phyloP scores from a whole-genome alignment of 1,284 basidiomycete genomes.

The Bondarzewia mesenterica region DNA sequence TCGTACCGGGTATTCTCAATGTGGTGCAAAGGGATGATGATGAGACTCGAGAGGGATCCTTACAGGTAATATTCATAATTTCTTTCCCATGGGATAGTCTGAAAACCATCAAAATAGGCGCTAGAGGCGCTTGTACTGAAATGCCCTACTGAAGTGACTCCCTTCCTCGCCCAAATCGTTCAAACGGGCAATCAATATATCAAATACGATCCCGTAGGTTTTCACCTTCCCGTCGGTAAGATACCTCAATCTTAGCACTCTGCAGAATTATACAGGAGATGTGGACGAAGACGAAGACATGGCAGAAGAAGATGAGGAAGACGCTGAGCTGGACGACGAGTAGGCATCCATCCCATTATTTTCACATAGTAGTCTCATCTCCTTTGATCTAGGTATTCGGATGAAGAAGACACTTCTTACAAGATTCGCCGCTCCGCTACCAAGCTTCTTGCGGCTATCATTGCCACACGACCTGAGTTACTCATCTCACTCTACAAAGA shows the following conservation, averaged over 20 bases:
- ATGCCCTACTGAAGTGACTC: constrained; percentile 75
- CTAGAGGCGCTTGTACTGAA: constrained; percentile 79
- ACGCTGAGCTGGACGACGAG: constrained; percentile 75
- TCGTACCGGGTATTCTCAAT: constrained; percentile 64
- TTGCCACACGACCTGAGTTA: constrained; percentile 84
- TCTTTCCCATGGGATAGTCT: background rate
- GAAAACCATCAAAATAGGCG: constrained; percentile 37
- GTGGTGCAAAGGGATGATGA: constrained; percentile 69
- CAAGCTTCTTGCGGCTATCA: constrained; percentile 80
- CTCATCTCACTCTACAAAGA: constrained; percentile 73
- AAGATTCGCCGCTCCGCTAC: constrained; percentile 93
- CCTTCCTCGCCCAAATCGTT: constrained; percentile 65
- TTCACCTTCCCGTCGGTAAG: too few species aligned
- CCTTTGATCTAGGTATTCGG: constrained; percentile 67
- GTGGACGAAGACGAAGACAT: constrained; percentile 81
- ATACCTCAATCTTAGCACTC: background rate
- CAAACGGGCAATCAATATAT: constrained; percentile 70
- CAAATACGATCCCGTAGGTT: constrained; percentile 86
- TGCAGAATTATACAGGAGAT: constrained; percentile 81
- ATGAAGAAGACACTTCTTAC: constrained; percentile 99
- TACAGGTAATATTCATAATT: constrained; percentile 46
- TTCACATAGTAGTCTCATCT: background rate
- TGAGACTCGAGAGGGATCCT: constrained; percentile 68
- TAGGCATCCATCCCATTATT: constrained; percentile 23
- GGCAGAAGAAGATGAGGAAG: constrained; percentile 75